Evolutionary conservation across 768 basidiomycete species (phyloP).

Genomic region (Auricularia sp.): DNA sequence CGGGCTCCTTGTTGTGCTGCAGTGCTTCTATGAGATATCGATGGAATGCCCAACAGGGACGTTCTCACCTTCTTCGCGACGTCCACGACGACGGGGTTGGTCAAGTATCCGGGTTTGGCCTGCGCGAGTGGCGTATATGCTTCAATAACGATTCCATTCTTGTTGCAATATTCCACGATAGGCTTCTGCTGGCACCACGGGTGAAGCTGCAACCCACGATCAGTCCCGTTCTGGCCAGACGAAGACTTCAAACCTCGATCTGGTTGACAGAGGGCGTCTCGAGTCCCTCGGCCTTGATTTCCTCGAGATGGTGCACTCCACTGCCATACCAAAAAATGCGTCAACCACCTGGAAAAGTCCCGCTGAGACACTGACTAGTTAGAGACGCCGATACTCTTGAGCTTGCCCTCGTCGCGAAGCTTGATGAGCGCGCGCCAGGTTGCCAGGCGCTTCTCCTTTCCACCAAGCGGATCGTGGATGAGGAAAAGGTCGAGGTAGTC

Average conservation of each 20-base stretch:
- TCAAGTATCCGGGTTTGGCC: constrained; percentile 12
- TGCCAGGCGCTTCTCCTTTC: constrained; percentile 14
- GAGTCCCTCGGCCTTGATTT: constrained; percentile 12
- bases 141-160: constrained; percentile 24
- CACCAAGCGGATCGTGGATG: constrained; percentile 19
- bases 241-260: constrained; percentile 12
- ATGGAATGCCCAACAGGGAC: neutral
- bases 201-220: constrained; percentile 12
- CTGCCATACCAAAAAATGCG: constrained; percentile 1
- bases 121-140: constrained; percentile 30
- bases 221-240: neutral
- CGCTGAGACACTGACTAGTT: constrained; percentile 8
- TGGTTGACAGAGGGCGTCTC: constrained; percentile 16
- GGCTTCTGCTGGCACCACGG: constrained; percentile 28
- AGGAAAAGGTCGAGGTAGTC: constrained; percentile 23
- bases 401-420: constrained; percentile 12
- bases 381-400: constrained; percentile 17
- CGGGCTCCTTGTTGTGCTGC: constrained; percentile 21
- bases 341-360: neutral
- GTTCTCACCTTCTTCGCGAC: constrained; percentile 15
- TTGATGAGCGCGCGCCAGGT: constrained; percentile 18
- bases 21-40: neutral
- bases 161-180: constrained; percentile 26
- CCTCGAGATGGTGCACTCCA: constrained; percentile 13
- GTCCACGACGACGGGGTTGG: constrained; percentile 12